Evolutionary conservation across 177 flowering plant species (phyloP), one percentile per base, ranked within the genome.

Genomic region (Tripterygium wilfordii): DNA sequence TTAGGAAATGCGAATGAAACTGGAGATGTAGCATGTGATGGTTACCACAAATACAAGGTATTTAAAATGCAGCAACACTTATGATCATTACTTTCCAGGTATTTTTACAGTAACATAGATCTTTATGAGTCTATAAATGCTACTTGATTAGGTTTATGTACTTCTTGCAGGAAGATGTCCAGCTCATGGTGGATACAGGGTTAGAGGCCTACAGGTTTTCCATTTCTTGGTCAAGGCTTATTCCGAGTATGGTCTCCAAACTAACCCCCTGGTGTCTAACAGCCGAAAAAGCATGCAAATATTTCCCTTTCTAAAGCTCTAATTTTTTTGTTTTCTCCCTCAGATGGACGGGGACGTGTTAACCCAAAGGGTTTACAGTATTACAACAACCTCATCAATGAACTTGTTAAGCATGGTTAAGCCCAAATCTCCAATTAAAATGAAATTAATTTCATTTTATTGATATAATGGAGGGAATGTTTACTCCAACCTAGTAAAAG

Each of bases 181-280:
- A 70, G 58, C 79, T 78, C 8, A 78, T 78, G 80, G 70, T 37
- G 12, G 75, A 78, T 3, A 70, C 59, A 12, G 78, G 78, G n/a
- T 53, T 83, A 30, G 87, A 80, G 31, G 91, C 81, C 10, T 83
- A 76, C 44, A 65, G 81, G 43, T 75, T 83, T 62, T 83, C 91
- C 43, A 80, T 83, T 46, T 78, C 91, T 21, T 83, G 87, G 87
- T 60, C 91, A 33, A 74, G 85, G 63, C 70, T 83, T 14, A 59
- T 83, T 17, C 91, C 91, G 30, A 54, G 91, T 83, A 76, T n/a
- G 44, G 17, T 44, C 26, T 0, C 36, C 2, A 1, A 15, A 32
- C 21, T 19, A 30, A 30, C 7, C 18, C 24, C 4, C 5, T 20
- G 13, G 6, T 5, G 42, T 15, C 7, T n/a, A 8, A 37, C 5